These are phyloP conservation scores for Ampelocalamus luodianensis DNA, from an alignment of 176 grass and related monocot species.

Conservation along the genomic window DNA sequence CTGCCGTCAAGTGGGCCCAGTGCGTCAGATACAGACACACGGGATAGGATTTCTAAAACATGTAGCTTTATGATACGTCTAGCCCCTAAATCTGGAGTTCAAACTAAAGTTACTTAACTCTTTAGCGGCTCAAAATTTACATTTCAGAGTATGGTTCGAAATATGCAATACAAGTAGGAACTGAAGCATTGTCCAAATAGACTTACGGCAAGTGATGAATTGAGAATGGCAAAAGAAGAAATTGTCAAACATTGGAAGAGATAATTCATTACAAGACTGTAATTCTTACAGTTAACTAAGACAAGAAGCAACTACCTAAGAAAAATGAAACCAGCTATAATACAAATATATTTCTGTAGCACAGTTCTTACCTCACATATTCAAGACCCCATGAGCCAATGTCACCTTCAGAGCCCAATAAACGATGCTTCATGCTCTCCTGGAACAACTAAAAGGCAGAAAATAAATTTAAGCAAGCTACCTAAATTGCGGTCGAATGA, in stretches of 20 bases:
- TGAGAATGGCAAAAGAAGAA: neutral
- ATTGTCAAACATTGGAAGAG: neutral
- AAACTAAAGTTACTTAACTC: neutral
- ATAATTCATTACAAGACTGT: neutral
- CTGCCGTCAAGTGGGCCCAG: too few relatives aligned
- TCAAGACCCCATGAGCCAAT: slow-evolving; percentile 71
- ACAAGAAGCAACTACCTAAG: neutral
- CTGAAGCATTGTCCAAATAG: neutral
- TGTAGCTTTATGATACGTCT: too few relatives aligned
- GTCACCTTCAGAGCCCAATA: slow-evolving; percentile 38
- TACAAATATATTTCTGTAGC: neutral
- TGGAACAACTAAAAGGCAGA: slow-evolving; percentile 43
- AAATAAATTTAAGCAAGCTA: neutral
- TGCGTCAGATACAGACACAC: too few relatives aligned
- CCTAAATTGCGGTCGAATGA: neutral
- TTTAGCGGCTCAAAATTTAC: neutral
- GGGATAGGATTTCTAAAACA: too few relatives aligned
- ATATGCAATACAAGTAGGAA: neutral
- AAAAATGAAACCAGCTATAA: slow-evolving; percentile 18
- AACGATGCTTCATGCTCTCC: slow-evolving; percentile 87
- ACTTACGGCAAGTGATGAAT: neutral
- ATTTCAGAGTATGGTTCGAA: neutral
- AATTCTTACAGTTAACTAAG: neutral
- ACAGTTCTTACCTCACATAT: too few relatives aligned
- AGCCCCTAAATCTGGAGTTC: neutral